A percentile compares a stretch with the other conserved stretches of the same genome.
Conservation (phyloP, 208 protist genomes). For the Crithidia sp. region DNA sequence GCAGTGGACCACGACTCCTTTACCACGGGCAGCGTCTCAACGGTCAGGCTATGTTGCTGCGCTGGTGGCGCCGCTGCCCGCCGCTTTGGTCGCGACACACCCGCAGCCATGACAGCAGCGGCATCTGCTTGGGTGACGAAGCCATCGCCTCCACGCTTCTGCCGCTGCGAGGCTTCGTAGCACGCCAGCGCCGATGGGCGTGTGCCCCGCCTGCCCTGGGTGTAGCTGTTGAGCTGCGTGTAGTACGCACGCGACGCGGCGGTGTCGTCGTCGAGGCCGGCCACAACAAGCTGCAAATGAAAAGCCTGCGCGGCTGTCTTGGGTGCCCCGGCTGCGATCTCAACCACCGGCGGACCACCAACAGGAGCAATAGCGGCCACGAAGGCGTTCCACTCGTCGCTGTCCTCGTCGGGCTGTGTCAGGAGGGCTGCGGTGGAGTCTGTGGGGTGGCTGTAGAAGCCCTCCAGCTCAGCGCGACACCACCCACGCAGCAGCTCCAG, state of each 20-base stretch:
- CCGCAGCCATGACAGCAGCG: neutral
- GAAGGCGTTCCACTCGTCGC: constrained; percentile 57
- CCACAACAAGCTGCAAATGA: constrained; percentile 51
- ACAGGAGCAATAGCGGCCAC: constrained; percentile 49
- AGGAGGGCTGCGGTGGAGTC: constrained; percentile 3
- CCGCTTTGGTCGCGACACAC: neutral
- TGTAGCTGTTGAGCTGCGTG: constrained; percentile 19
- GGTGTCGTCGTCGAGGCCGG: constrained; percentile 41
- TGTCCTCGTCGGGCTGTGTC: constrained; percentile 20
- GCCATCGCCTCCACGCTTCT: too few species aligned
- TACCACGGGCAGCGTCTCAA: constrained; percentile 22
- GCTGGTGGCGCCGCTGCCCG: neutral
- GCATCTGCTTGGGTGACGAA: neutral
- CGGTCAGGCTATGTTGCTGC: constrained; percentile 11
- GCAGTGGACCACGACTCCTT: neutral
- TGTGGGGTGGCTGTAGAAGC: constrained; percentile 31
- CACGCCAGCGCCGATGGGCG: constrained; percentile 25
- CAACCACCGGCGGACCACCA: constrained; percentile 46
- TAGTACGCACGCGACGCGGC: constrained; percentile 22
- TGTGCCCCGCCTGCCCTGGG: constrained; percentile 8
- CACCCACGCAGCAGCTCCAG: constrained; percentile 66
- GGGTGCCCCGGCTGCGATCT: constrained; percentile 49
- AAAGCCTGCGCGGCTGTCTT: constrained; percentile 53
- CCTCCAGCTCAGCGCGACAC: constrained; percentile 39
- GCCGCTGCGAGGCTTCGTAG: constrained; percentile 3